Conservation (phyloP, 805 yeast species). For the Maudiozyma saulgeensis region DNA sequence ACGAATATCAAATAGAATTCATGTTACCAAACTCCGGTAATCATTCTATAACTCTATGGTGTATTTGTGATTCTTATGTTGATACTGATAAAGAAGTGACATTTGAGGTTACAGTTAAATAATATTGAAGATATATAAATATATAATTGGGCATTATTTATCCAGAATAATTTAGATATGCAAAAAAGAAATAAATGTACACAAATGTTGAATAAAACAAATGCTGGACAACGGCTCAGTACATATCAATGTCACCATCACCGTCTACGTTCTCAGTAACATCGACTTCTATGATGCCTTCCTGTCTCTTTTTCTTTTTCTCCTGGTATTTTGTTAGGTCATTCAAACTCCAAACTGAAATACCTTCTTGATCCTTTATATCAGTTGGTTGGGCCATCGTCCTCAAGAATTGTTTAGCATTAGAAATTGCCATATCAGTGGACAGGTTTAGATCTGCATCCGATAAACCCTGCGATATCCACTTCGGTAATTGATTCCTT, state of each 20-base stretch:
- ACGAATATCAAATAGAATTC: slow-evolving; percentile 44
- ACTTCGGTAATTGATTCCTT: slow-evolving; percentile 81
- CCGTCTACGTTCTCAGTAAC: slow-evolving; percentile 3
- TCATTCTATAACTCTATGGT: slow-evolving; percentile 63
- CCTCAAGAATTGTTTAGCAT: slow-evolving; percentile 84
- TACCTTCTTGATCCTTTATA: slow-evolving; percentile 85
- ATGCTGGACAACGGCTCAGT: background rate
- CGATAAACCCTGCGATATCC: slow-evolving; percentile 89
- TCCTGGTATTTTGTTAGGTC: slow-evolving; percentile 52
- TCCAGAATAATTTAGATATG: background rate
- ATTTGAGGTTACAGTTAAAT: slow-evolving; percentile 39
- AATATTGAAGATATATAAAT: background rate
- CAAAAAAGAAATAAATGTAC: background rate
- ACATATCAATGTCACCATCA: slow-evolving; percentile 22
- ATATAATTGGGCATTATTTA: background rate
- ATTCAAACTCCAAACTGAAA: slow-evolving; percentile 81
- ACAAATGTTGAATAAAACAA: background rate
- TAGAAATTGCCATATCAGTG: slow-evolving; percentile 95
- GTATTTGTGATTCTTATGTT: slow-evolving; percentile 83
- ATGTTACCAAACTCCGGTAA: slow-evolving; percentile 51
- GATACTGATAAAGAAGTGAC: slow-evolving; percentile 83
- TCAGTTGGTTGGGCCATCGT: slow-evolving; percentile 91
- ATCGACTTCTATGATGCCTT: background rate
- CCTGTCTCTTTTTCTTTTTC: slow-evolving; percentile 1
- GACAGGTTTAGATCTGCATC: slow-evolving; percentile 90